Evolutionary conservation across 2,329 filamentous ascomycete genomes (phyloP).

Genomic region (Monosporascus sp.): DNA sequence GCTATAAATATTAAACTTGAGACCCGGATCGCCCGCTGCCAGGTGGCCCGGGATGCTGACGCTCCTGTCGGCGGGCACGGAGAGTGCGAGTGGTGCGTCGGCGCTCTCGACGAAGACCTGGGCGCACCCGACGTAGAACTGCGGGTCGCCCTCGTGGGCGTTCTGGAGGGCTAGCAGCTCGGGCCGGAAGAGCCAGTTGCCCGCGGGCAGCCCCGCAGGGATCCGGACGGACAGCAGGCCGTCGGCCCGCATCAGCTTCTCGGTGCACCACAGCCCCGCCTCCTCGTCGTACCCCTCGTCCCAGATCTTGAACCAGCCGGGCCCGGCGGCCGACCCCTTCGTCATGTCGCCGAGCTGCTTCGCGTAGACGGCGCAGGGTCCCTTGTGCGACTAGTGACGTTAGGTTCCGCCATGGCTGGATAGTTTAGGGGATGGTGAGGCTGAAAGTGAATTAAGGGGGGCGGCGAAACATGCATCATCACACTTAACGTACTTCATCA

Average conservation of each 20-base stretch:
- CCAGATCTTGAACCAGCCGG: slow-evolving; percentile 77
- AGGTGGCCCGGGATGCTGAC: slow-evolving; percentile 66
- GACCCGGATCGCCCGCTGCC: slow-evolving; percentile 43
- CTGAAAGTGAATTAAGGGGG: background rate
- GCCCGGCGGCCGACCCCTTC: slow-evolving; percentile 48
- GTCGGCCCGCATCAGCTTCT: slow-evolving; percentile 59
- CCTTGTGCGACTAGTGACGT: slow-evolving; percentile 42
- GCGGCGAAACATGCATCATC: background rate
- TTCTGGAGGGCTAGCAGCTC: slow-evolving; percentile 67
- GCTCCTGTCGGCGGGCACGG: slow-evolving; percentile 41
- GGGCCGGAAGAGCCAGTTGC: slow-evolving; percentile 66
- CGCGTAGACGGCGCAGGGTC: slow-evolving; percentile 68
- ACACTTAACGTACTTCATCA: slow-evolving; percentile 33
- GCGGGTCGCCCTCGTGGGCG: slow-evolving; percentile 54
- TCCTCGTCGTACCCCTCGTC: slow-evolving; percentile 58
- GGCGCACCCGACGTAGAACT: slow-evolving; percentile 69
- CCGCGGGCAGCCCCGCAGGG: slow-evolving; percentile 54
- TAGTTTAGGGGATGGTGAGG: background rate
- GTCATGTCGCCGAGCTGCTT: slow-evolving; percentile 60
- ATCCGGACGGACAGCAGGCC: slow-evolving; percentile 59
- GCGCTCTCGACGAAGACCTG: slow-evolving; percentile 57
- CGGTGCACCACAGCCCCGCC: slow-evolving; percentile 61
- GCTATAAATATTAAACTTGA: slow-evolving; percentile 66
- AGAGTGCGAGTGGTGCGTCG: slow-evolving; percentile 37
- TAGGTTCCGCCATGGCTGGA: background rate